Base-by-base conservation (phyloP, 176 grass and related monocot species). In the Eragrostis curvula region DNA sequence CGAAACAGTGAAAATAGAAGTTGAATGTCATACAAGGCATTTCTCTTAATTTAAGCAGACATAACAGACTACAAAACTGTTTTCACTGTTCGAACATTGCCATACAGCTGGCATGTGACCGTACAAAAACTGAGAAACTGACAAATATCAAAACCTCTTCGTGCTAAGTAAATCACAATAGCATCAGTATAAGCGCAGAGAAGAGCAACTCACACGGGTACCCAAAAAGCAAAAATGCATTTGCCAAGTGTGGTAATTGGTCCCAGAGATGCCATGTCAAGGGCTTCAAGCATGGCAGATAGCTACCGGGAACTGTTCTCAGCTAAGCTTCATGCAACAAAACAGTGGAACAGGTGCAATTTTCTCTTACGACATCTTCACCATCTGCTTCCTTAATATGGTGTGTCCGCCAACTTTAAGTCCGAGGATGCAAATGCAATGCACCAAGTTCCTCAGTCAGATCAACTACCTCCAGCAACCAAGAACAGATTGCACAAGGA, bases 401-500 rank as follows among this genome's bases (percentile, higher is more conserved):
- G 43, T 30, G 41, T 29, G 30, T 82, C 32, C 32, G 32, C 63
- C 43, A 43, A 43, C 74, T 50, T 16, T 4, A 66, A 59, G 48
- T 73, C 57, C 40, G 21, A 51, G 4, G 32, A 36, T 36, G 32
- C 32, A 39, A 51, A 60, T 28, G 32, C 52, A 43, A 13, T 70
- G 81, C 11, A 50, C 10, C 43, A 47, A 42, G 36, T 36, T 51
- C 36, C 44, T 71, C 49, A 42, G 18, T 25, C 47, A 30, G 12
- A 50, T 75, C 51, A 55, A 63, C 66, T 56, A 55, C 44, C 43
- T 61, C 27, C 21, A 29, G 66, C 13, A 47, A 69, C 30, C 23
- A 76, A 71, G 45, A 86, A 88, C 71, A 5, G 13, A 63, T 56
- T 39, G 77, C 72, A 50, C 41, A 29, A 56, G 73, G 39, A 68